Conservation (phyloP, 805 yeast species). For the Candida silvicultrix region DNA sequence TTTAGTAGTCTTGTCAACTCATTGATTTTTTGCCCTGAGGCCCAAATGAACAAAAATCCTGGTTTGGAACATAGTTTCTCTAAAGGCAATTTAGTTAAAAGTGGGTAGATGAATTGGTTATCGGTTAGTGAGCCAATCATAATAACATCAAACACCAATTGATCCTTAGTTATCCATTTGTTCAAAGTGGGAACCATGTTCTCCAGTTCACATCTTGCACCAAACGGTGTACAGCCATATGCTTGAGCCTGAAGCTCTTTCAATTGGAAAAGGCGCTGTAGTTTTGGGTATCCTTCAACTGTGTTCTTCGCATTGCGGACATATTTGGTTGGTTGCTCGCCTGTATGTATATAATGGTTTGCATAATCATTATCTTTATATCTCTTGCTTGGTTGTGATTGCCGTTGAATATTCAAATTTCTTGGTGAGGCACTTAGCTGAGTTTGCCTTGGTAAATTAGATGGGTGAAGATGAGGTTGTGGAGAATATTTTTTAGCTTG, state of each 20-base stretch:
- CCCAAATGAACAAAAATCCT: constrained; percentile 84
- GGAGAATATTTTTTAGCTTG: not conserved
- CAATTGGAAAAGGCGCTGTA: constrained; percentile 59
- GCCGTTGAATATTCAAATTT: constrained; percentile 4
- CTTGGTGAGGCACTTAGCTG: no score
- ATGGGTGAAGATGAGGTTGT: not conserved
- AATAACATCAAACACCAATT: constrained; percentile 75
- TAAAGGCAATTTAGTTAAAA: constrained; percentile 61
- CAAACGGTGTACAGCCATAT: constrained; percentile 59
- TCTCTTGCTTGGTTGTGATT: constrained; percentile 12
- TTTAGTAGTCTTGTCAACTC: constrained; percentile 52
- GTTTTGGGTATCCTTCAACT: constrained; percentile 80
- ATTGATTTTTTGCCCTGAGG: constrained; percentile 65
- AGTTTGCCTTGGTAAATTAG: not conserved
- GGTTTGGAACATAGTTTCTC: constrained; percentile 75
- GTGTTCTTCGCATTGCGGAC: constrained; percentile 63
- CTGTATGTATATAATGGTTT: constrained; percentile 59
- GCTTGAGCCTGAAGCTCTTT: constrained; percentile 51
- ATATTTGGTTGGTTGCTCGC: constrained; percentile 52
- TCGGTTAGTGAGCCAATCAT: constrained; percentile 87
- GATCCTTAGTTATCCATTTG: constrained; percentile 52
- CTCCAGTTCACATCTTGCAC: constrained; percentile 46
- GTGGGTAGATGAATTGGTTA: constrained; percentile 59
- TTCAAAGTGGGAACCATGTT: constrained; percentile 52
- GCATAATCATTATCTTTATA: constrained; percentile 65